A percentile compares a stretch with the other conserved stretches of the same genome.
Conservation (phyloP, 1,139 yeast species). For the Zygoascus hellenicus region DNA sequence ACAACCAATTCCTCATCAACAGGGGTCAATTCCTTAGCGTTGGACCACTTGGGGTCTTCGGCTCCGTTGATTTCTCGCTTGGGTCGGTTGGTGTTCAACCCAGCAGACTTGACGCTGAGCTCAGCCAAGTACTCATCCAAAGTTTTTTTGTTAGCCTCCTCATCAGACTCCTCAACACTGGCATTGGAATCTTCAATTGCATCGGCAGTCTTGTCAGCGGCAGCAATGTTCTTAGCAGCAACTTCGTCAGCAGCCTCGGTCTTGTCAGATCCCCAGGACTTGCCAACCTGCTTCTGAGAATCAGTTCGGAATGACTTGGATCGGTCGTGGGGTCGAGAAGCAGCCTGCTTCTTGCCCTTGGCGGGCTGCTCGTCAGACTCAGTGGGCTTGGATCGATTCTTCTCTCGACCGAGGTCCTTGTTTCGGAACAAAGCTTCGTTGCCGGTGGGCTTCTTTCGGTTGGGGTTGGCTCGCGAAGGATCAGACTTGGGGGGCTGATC, state of each 20-base stretch:
- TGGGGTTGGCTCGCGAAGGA: slow-evolving; percentile 34
- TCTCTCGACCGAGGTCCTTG: slow-evolving; percentile 54
- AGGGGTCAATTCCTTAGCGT: slow-evolving; percentile 26
- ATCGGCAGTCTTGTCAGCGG: slow-evolving; percentile 42
- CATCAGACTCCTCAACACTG: slow-evolving; percentile 33
- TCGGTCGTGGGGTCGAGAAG: slow-evolving; percentile 55
- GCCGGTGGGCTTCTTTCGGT: slow-evolving; percentile 53
- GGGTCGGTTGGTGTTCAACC: slow-evolving; percentile 40
- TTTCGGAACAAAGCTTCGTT: slow-evolving; percentile 86
- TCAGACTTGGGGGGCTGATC: slow-evolving; percentile 78
- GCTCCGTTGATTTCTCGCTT: slow-evolving; percentile 54
- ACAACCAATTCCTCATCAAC: slow-evolving; percentile 45
- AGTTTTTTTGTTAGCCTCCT: slow-evolving; percentile 44
- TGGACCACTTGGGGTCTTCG: slow-evolving; percentile 47
- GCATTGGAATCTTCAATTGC: slow-evolving; percentile 34
- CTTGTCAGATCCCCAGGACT: slow-evolving; percentile 79
- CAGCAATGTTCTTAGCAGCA: slow-evolving; percentile 60
- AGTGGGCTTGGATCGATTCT: slow-evolving; percentile 52
- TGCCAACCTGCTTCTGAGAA: slow-evolving; percentile 74
- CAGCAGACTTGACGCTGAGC: slow-evolving; percentile 44
- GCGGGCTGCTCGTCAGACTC: slow-evolving; percentile 28
- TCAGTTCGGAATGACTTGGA: slow-evolving; percentile 79
- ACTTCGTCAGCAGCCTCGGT: slow-evolving; percentile 53
- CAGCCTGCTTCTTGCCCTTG: slow-evolving; percentile 35
- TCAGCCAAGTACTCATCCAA: slow-evolving; percentile 70